phyloP scores from a whole-genome alignment of 441 rosid genomes.

The Populus tomentosa region DNA sequence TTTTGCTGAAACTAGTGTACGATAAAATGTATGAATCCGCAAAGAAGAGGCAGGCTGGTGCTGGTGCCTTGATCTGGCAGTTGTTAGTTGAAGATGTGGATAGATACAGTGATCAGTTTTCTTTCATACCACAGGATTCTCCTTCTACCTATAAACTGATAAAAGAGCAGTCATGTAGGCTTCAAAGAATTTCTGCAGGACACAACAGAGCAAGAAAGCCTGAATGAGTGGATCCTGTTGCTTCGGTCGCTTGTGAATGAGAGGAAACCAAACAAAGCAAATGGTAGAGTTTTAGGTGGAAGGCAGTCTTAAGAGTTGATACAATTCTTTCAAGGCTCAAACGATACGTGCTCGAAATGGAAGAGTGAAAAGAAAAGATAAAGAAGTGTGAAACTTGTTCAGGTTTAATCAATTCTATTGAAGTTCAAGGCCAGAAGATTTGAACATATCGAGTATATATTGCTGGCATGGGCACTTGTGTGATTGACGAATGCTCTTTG shows the following conservation, averaged over 20 bases:
- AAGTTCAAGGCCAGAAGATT: neutral
- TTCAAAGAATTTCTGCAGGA: slow-evolving; percentile 12
- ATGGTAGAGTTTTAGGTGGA: neutral
- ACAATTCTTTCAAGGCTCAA: neutral
- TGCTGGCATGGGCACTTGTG: neutral
- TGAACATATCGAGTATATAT: neutral
- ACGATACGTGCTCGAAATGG: neutral
- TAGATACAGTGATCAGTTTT: slow-evolving; percentile 34
- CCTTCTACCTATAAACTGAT: slow-evolving; percentile 35
- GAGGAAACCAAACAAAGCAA: neutral
- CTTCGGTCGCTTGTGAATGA: slow-evolving; percentile 4
- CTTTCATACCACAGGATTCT: slow-evolving; percentile 33
- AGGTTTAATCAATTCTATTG: neutral
- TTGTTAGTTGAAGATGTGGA: slow-evolving; percentile 37
- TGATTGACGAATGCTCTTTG: neutral
- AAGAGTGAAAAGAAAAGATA: neutral
- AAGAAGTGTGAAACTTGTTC: neutral
- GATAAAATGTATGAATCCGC: slow-evolving; percentile 41
- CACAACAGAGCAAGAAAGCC: neutral
- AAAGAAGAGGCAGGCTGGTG: slow-evolving; percentile 35
- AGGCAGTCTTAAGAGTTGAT: neutral
- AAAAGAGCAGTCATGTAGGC: slow-evolving; percentile 35
- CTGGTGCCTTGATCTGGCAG: slow-evolving; percentile 51
- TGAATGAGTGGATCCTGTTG: slow-evolving; percentile 10
- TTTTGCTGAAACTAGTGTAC: slow-evolving; percentile 29